These are phyloP conservation scores for Isabelozyma heimii DNA, from an alignment of 805 yeast genomes.

Conservation along the genomic window DNA sequence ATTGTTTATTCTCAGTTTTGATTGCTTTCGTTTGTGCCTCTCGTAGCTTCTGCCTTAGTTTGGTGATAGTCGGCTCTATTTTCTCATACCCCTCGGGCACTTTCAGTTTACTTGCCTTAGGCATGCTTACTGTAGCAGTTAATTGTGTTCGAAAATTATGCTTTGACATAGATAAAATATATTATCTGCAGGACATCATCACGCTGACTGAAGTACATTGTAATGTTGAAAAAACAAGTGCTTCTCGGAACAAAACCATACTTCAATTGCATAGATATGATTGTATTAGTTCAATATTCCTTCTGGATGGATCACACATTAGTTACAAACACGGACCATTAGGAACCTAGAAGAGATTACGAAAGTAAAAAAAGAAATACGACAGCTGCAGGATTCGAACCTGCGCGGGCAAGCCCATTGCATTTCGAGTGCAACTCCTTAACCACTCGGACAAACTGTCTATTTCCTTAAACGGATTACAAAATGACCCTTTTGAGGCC, in stretches of 20 bases:
- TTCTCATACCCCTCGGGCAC: conserved; percentile 77
- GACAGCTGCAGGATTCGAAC: conserved; percentile 48
- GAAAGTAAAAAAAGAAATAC: conserved; percentile 17
- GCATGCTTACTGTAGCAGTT: conserved; percentile 30
- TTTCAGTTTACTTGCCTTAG: conserved; percentile 42
- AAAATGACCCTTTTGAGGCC: not conserved
- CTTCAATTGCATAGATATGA: too few species aligned
- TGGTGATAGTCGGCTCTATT: conserved; percentile 62
- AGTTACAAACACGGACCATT: too few species aligned
- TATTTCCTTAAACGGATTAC: not conserved
- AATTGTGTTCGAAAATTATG: not conserved
- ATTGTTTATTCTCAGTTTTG: conserved; percentile 49
- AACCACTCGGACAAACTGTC: conserved; percentile 43
- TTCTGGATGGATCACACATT: too few species aligned
- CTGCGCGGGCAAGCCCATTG: conserved; percentile 45
- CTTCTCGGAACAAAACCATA: too few species aligned
- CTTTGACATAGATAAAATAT: not conserved
- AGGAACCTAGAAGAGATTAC: too few species aligned
- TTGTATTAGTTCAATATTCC: too few species aligned
- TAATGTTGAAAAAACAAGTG: too few species aligned
- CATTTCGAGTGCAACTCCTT: conserved; percentile 44
- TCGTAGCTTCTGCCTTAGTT: conserved; percentile 57
- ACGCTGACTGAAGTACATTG: too few species aligned
- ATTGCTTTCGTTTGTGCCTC: conserved; percentile 35
- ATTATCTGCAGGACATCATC: not conserved